These are phyloP conservation scores for Pharnaceum exiguum DNA, from an alignment of 148 eudicot species.

Conservation along the genomic window DNA sequence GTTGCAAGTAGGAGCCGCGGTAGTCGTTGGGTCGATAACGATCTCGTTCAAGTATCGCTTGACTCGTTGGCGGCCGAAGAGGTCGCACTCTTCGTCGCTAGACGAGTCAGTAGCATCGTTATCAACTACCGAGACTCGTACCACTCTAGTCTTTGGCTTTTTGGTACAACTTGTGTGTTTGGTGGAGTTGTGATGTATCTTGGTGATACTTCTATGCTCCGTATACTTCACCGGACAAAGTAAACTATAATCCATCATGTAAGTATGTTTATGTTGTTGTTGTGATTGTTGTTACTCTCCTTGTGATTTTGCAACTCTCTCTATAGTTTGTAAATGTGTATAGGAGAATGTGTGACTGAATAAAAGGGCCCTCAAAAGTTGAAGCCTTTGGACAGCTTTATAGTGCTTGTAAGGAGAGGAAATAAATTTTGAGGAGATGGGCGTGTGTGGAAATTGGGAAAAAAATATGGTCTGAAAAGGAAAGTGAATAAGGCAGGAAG, in stretches of 20 bases:
- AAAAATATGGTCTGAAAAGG: constrained; percentile 6
- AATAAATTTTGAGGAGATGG: not conserved
- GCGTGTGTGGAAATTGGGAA: not conserved
- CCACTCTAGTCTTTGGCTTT: constrained; percentile 18
- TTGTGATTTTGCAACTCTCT: too few relatives aligned
- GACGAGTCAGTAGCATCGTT: constrained; percentile 80
- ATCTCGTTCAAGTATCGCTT: constrained; percentile 58
- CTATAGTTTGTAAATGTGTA: too few relatives aligned
- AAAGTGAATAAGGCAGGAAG: constrained; percentile 19
- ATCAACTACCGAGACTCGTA: constrained; percentile 55
- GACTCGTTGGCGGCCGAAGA: constrained; percentile 51
- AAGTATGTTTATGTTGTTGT: too few relatives aligned
- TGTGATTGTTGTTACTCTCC: too few relatives aligned
- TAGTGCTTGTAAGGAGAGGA: not conserved
- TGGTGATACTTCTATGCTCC: constrained; percentile 36
- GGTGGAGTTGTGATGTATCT: constrained; percentile 10
- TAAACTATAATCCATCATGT: constrained; percentile 32
- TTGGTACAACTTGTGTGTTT: not conserved
- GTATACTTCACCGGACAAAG: constrained; percentile 56
- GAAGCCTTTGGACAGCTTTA: not conserved
- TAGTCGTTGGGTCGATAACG: constrained; percentile 23
- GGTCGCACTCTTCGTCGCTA: constrained; percentile 51
- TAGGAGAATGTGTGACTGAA: not conserved
- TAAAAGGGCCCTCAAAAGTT: not conserved
- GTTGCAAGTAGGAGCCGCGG: not conserved